Conservation (phyloP, 2,329 filamentous ascomycete genomes). For the Emmonsiellopsis sp. region DNA sequence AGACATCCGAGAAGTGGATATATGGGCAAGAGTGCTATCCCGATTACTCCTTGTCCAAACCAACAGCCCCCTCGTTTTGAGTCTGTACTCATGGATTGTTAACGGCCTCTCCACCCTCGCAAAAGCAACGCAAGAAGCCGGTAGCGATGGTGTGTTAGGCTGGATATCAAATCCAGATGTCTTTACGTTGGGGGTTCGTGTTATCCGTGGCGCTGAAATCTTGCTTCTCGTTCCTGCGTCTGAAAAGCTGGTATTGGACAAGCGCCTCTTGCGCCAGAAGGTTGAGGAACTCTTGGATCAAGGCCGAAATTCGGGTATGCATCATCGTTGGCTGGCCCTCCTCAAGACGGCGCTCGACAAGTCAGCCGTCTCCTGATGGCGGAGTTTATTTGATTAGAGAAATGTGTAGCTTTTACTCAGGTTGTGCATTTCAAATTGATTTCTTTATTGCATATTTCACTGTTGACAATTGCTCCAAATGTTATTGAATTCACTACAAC, state of each 20-base stretch:
- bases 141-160: constrained; percentile 58
- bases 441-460: not conserved
- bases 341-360: not conserved
- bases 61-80: constrained; percentile 9
- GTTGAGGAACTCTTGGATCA: constrained; percentile 18
- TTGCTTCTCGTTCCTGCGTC: constrained; percentile 18
- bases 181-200: constrained; percentile 42
- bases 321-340: constrained; percentile 23
- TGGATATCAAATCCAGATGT: constrained; percentile 61
- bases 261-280: constrained; percentile 12
- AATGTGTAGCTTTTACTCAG: not conserved
- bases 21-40: constrained; percentile 55
- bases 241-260: constrained; percentile 12
- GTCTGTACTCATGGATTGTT: constrained; percentile 24
- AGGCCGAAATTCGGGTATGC: constrained; percentile 19
- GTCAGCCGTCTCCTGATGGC: not conserved
- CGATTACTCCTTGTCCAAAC: constrained; percentile 19
- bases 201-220: constrained; percentile 29
- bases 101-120: constrained; percentile 23
- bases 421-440: not conserved
- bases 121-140: constrained; percentile 20
- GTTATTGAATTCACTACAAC: not conserved
- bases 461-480: not conserved
- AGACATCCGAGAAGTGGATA: constrained; percentile 60
- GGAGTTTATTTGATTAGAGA: not conserved